Percentiles rank a stretch among this genome's conserved stretches.
Conservation (phyloP, 139 green algal species). For the Chlamydomonas schloesseri region DNA sequence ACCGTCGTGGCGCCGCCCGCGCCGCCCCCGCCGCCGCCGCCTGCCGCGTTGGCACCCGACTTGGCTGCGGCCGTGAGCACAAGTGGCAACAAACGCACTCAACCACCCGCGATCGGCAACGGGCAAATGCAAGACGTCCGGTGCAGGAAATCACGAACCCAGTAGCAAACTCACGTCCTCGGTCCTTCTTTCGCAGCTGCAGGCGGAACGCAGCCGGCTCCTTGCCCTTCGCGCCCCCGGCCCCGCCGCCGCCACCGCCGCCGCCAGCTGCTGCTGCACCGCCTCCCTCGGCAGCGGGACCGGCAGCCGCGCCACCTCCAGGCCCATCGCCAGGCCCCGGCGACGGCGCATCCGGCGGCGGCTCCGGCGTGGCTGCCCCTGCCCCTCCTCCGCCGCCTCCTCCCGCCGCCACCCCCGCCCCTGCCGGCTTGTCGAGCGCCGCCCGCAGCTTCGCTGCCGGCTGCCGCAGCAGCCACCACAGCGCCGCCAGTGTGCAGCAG, state of each 20-base stretch:
- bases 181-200: conserved; percentile 19
- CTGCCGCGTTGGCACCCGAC: background rate
- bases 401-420: too few species aligned
- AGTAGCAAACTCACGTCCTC: conserved; percentile 7
- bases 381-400: too few species aligned
- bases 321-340: background rate
- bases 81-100: too few species aligned
- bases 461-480: conserved; percentile 38
- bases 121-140: too few species aligned
- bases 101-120: too few species aligned
- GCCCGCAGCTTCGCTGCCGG: background rate
- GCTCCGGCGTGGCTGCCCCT: background rate
- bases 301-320: background rate
- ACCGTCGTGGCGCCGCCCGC: background rate
- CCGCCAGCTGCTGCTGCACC: background rate
- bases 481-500: conserved; percentile 17
- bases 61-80: background rate
- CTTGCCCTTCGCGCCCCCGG: background rate
- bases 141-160: too few species aligned
- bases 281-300: background rate
- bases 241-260: background rate
- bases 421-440: background rate
- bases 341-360: too few species aligned
- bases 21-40: background rate
- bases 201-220: conserved; percentile 19